Base-by-base conservation (phyloP, 1,284 basidiomycete species). In the Boletus semigastroideus region DNA sequence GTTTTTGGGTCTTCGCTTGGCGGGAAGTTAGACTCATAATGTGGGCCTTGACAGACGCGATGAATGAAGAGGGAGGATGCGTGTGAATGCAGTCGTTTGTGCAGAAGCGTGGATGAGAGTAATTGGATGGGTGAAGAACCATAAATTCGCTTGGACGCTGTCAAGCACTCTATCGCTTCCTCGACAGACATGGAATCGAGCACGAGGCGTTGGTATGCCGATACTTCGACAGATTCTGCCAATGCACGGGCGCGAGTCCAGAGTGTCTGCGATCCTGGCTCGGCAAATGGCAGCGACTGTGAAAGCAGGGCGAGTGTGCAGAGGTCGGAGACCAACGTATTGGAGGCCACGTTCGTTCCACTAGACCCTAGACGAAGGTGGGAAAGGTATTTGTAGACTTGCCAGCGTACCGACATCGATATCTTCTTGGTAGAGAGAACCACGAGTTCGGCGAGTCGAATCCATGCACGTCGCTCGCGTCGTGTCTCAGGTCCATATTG, bases 221-320 rank as follows among this genome's bases (percentile, higher is more conserved):
- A 68, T 12, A 75, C 66, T 34, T 67, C 63, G 49, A 53, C 41
- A 7, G 57, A 61, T 9, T 63, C 46, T 30, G 53, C 47, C 56
- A 65, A 51, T 65, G 36, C 62, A 25, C 57, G 46, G 2, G 74
- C 74, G 31, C 65, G 56, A 10, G 59, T 57, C 81, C 80, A 83
- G 13, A 74, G 57, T 3, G 73, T 68, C 22, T 75, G 74, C 4
- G 81, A 61, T 22, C 57, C 59, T 1, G 48, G 60, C 43, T 64
- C 67, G 2, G 66, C 62, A 42, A 68, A 61, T 51, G 59, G 51
- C 30, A 61, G 52, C 42, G 72, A 65, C 45, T 73, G 74, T 25
- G 82, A 67, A 44, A 83, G 73, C 22, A 88, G 69, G 0, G 85
- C 79, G 16, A 84, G 73, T 0, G 84, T 84, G 7, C 75, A 73